Conservation (phyloP, 1,284 basidiomycete genomes). For the Neolentinus lepideus region DNA sequence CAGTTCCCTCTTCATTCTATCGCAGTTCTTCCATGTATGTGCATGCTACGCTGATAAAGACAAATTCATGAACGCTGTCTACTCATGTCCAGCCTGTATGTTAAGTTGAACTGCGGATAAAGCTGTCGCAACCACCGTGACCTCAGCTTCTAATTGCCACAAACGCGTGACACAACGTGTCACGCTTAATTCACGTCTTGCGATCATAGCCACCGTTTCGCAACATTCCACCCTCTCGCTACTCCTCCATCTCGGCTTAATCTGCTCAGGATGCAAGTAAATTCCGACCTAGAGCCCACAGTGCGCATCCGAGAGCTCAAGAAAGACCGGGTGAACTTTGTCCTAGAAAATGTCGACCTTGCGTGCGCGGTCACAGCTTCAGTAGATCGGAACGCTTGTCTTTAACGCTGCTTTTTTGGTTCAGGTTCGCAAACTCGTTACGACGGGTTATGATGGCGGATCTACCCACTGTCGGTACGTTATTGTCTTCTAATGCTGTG, state of each 20-base stretch:
- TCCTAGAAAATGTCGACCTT: conserved; percentile 89
- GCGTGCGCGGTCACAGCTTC: conserved; percentile 43
- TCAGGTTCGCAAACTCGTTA: conserved; percentile 82
- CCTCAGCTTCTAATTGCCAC: too few relatives aligned
- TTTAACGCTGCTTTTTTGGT: conserved; percentile 11
- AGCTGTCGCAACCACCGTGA: too few relatives aligned
- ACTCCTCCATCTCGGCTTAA: neutral
- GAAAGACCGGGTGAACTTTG: conserved; percentile 79
- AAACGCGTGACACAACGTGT: too few relatives aligned
- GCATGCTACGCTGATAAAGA: neutral
- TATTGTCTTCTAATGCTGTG: neutral
- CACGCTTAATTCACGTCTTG: neutral
- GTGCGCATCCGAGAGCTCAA: conserved; percentile 77
- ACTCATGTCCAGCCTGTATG: neutral
- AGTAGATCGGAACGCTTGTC: conserved; percentile 5
- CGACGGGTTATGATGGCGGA: conserved; percentile 93
- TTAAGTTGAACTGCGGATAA: too few relatives aligned
- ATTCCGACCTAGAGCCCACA: conserved; percentile 39
- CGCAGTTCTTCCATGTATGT: neutral
- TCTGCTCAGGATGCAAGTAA: neutral
- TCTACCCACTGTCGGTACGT: conserved; percentile 86
- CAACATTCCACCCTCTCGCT: neutral
- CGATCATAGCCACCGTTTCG: neutral
- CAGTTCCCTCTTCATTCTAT: neutral
- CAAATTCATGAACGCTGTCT: neutral